Conservation (phyloP, 2,329 filamentous ascomycete genomes). For the Exserohilum turcica region DNA sequence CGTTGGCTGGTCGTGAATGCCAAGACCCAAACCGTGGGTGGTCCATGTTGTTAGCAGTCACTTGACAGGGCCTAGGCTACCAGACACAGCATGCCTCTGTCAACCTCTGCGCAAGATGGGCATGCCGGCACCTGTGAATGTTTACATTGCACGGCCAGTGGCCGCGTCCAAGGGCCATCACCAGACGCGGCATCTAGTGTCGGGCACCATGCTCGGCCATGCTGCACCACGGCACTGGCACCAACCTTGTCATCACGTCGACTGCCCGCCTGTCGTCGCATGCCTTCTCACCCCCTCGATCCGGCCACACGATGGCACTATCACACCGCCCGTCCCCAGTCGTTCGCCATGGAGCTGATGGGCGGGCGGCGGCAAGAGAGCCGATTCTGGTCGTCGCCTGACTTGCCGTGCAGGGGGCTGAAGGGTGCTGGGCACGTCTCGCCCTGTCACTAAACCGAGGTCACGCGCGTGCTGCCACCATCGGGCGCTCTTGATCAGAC, state of each 20-base stretch:
- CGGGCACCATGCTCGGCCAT: too few relatives aligned
- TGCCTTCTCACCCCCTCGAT: conserved; percentile 10
- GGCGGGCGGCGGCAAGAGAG: conserved; percentile 16
- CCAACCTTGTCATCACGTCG: neutral
- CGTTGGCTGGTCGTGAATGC: neutral
- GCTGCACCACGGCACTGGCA: neutral
- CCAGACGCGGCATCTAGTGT: too few relatives aligned
- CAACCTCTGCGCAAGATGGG: too few relatives aligned
- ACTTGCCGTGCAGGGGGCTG: conserved; percentile 17
- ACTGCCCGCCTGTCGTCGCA: too few relatives aligned
- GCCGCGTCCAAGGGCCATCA: too few relatives aligned
- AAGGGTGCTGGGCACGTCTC: conserved; percentile 4
- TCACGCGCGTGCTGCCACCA: conserved; percentile 32
- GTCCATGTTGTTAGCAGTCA: neutral
- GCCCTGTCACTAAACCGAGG: conserved; percentile 22
- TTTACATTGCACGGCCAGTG: too few relatives aligned
- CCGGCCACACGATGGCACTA: conserved; percentile 18
- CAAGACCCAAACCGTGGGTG: neutral
- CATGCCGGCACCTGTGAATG: too few relatives aligned
- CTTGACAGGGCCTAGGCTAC: neutral
- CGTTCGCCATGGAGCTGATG: conserved; percentile 12
- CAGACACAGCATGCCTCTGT: too few relatives aligned
- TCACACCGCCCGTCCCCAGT: conserved; percentile 16
- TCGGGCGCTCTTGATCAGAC: conserved; percentile 13
- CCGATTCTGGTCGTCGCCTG: conserved; percentile 27